Evolutionary conservation across 73 alveolate genomes (phyloP).

Genomic region (Paramecium tetraurelia): DNA sequence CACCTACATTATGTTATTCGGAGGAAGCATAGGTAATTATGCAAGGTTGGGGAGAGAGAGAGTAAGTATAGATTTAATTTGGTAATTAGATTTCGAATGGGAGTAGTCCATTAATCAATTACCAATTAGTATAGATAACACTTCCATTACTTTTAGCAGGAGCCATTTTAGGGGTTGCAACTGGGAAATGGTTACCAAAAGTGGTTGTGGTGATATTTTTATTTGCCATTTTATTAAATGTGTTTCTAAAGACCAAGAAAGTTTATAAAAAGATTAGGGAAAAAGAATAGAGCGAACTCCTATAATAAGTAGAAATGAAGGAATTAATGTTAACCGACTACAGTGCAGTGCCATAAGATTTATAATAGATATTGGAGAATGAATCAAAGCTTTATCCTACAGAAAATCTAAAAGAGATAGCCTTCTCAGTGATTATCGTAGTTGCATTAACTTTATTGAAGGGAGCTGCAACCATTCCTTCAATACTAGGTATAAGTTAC

Average conservation of each 20-base stretch:
- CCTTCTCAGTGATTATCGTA: neutral
- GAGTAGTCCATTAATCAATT: neutral
- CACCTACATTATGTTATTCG: neutral
- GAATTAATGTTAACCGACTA: neutral
- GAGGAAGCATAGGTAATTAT: slow-evolving; percentile 8
- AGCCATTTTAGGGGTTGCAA: slow-evolving; percentile 18
- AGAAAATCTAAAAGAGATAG: neutral
- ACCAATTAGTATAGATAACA: neutral
- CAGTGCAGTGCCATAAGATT: neutral
- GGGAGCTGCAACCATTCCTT: slow-evolving; percentile 1
- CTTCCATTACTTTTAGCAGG: neutral
- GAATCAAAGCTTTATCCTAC: neutral
- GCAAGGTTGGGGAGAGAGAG: slow-evolving; percentile 9
- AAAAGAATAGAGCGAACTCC: neutral
- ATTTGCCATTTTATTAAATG: neutral
- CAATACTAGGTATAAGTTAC: neutral
- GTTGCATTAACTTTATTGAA: neutral
- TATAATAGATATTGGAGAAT: neutral
- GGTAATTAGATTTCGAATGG: neutral
- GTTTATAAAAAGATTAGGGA: neutral
- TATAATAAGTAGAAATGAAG: neutral
- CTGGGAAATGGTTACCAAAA: slow-evolving; percentile 31
- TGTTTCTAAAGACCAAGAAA: neutral
- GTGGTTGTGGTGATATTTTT: neutral
- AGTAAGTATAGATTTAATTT: neutral